Base-by-base conservation (phyloP, 129 eudicot genomes). In the Heracleum sosnowskyi region DNA sequence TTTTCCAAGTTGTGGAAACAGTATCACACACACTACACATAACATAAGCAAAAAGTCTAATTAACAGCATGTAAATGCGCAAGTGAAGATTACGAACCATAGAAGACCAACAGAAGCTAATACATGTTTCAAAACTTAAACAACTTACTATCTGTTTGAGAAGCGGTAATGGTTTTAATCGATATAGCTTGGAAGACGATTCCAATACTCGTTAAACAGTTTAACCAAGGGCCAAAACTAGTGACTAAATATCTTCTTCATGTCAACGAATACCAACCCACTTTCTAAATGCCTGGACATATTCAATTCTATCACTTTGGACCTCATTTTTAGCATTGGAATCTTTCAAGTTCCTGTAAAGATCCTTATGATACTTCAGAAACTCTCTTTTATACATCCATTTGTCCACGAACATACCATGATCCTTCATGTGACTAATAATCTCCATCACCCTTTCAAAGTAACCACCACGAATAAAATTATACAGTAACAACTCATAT, bases 361-460 rank as follows among this genome's bases (percentile, higher is more conserved):
- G 96, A 86, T 82, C 88, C 78, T 84, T 88, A 77, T 95, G 96
- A 79, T 79, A 73, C 85, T 86, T 95, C 73, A 87, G 63, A 83
- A 90, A 92, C 88, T 88, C 92, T 31, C 73, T 81, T 84, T 79
- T 90, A 64, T 80, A 92, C 73, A 88, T 76, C 91, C 92, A 80
- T 77, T 86, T 91, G 88, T 95, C 99, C 64, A 66, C 37, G 82
- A 73, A 95, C 87, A 92, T 84, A 15, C 81, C 73, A 47, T 84
- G 79, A 82, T 86, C 88, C 84, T 78, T 85, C 97, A 90, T 91
- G 75, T 82, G 74, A 62, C 81, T 81, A 79, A 90, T 82, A 17
- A 95, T 84, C 87, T 92, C 99, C 92, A 95, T 84, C 79, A 90
- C 97, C 87, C 97, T 90, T 89, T 88, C 92, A 86, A 95, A 95